Percentiles rank a stretch among this genome's conserved stretches.
phyloP scores from a whole-genome alignment of 73 alveolate species.

The Uronychia setigera region DNA sequence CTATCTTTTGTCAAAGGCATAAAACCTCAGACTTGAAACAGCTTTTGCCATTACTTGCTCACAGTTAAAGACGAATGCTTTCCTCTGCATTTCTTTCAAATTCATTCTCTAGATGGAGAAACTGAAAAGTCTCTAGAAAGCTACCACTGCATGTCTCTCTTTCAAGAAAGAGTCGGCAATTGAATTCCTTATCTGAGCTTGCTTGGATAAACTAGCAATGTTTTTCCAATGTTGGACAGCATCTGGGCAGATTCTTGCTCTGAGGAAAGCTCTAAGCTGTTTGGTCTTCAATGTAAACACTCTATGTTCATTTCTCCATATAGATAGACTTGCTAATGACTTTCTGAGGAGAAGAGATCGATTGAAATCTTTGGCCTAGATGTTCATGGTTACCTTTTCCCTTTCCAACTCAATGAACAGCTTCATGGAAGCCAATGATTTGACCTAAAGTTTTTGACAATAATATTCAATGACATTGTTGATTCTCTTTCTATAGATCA shows the following conservation, averaged over 20 bases:
- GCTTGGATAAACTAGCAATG: neutral
- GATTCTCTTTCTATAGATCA: neutral
- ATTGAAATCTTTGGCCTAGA: neutral
- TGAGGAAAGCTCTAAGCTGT: neutral
- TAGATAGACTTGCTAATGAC: neutral
- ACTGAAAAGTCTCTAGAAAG: neutral
- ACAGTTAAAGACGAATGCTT: neutral
- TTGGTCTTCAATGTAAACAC: neutral
- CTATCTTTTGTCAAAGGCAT: neutral
- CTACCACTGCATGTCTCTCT: neutral
- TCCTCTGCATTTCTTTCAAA: neutral
- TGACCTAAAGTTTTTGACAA: neutral
- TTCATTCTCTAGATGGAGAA: neutral
- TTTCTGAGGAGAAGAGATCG: neutral
- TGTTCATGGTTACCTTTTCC: neutral
- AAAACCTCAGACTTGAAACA: neutral
- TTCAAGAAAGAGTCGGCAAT: neutral
- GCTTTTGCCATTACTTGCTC: neutral
- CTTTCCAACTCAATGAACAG: neutral
- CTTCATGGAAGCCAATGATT: neutral
- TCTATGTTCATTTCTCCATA: neutral
- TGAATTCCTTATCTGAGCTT: neutral
- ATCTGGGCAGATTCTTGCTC: neutral
- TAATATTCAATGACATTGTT: neutral
- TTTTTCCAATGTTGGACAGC: neutral